A percentile compares a stretch with the other conserved stretches of the same genome.
These are phyloP conservation scores for Candida sp. DNA, from an alignment of 1,139 yeast species.

Conservation along the genomic window DNA sequence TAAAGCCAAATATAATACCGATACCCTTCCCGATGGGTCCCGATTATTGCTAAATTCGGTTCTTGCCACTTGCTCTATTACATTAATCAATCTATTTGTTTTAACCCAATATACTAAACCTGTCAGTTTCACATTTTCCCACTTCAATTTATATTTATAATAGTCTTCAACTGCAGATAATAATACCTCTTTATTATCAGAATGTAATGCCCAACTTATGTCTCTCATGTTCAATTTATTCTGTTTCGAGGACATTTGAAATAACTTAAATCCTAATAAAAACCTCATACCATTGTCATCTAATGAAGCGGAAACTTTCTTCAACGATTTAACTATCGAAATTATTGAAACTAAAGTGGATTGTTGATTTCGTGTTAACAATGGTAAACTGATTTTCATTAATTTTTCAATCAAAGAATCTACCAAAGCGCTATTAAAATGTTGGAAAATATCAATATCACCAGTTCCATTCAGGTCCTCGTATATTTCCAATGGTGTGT, in stretches of 20 bases:
- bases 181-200: conserved; percentile 71
- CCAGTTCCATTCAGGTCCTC: conserved; percentile 7
- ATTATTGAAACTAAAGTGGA: conserved; percentile 72
- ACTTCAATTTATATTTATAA: conserved; percentile 45
- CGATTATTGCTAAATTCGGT: conserved; percentile 59
- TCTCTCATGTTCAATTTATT: conserved; percentile 69
- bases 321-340: conserved; percentile 57
- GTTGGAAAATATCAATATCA: conserved; percentile 26
- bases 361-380: conserved; percentile 88
- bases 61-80: conserved; percentile 68
- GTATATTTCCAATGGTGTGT: conserved; percentile 6
- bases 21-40: conserved; percentile 70
- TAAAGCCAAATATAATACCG: conserved; percentile 76
- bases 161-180: conserved; percentile 50
- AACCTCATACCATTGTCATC: conserved; percentile 76
- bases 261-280: conserved; percentile 69
- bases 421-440: conserved; percentile 46
- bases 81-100: conserved; percentile 40
- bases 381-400: conserved; percentile 67
- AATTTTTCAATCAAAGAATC: conserved; percentile 56
- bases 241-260: conserved; percentile 45
- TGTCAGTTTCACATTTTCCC: conserved; percentile 59
- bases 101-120: conserved; percentile 77
- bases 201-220: conserved; percentile 82
- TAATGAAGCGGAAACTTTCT: conserved; percentile 42